Percentiles rank a stretch among this genome's conserved stretches.
These are phyloP conservation scores for Saccharomycopsis malanga DNA, from an alignment of 805 yeast genomes.

Conservation along the genomic window DNA sequence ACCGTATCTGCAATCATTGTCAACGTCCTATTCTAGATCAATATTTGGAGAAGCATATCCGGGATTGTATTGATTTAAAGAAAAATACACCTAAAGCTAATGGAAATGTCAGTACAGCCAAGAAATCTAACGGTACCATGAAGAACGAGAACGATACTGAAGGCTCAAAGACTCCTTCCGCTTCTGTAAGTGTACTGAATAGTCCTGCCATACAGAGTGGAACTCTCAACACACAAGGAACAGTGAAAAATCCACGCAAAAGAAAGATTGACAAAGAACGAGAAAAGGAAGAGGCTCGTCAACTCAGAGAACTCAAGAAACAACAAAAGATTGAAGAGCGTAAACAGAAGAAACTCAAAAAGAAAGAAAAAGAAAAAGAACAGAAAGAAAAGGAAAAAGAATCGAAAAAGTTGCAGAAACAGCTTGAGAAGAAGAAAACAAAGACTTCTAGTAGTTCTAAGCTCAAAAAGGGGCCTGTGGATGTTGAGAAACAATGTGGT, in stretches of 20 bases:
- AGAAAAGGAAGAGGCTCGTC: conserved; percentile 20
- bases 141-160: background rate
- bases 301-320: conserved; percentile 20
- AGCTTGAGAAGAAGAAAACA: conserved; percentile 36
- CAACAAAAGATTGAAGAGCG: conserved; percentile 16
- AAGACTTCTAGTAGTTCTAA: conserved; percentile 27
- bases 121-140: background rate
- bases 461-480: conserved; percentile 63
- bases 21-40: conserved; percentile 37
- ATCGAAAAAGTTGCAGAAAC: conserved; percentile 25
- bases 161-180: background rate
- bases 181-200: background rate
- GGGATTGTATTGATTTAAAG: conserved; percentile 32
- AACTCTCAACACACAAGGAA: no score
- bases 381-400: conserved; percentile 21
- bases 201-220: conserved; percentile 2
- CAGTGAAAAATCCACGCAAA: conserved; percentile 16
- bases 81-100: conserved; percentile 9
- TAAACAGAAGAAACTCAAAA: conserved; percentile 22
- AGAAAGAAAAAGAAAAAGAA: conserved; percentile 23
- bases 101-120: background rate
- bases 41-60: conserved; percentile 34
- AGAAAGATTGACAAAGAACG: conserved; percentile 19
- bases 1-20: conserved; percentile 43
- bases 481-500: conserved; percentile 93